phyloP scores from a whole-genome alignment of 148 eudicot genomes.

The Camellia sinensis region DNA sequence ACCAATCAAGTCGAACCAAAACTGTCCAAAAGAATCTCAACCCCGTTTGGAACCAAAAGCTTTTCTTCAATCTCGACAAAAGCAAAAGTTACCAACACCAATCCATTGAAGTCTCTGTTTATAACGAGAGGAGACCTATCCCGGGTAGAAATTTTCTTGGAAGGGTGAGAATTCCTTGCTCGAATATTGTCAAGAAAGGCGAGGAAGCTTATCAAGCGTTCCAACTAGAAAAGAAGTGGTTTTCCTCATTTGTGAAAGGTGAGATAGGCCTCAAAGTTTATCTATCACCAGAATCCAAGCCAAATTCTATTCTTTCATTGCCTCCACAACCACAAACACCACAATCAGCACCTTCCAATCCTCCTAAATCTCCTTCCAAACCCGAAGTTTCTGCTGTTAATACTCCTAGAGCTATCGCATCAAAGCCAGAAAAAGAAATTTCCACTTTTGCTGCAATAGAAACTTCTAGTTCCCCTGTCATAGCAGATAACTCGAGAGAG shows the following conservation, averaged over 20 bases:
- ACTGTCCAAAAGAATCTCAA: constrained; percentile 26
- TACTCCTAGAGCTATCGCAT: constrained; percentile 8
- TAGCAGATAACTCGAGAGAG: background rate
- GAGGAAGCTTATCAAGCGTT: constrained; percentile 39
- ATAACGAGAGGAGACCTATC: constrained; percentile 27
- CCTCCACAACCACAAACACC: background rate
- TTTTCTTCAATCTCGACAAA: constrained; percentile 26
- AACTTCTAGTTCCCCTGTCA: background rate
- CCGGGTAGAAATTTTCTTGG: constrained; percentile 34
- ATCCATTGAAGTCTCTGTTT: constrained; percentile 29
- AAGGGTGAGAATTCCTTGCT: constrained; percentile 38
- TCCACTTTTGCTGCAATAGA: background rate
- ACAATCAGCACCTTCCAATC: background rate
- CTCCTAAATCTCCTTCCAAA: background rate
- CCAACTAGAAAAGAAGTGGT: constrained; percentile 33
- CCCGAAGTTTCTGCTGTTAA: constrained; percentile 1
- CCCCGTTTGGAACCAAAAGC: constrained; percentile 39
- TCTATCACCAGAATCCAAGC: constrained; percentile 11
- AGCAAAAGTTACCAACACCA: constrained; percentile 24
- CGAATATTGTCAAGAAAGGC: constrained; percentile 34
- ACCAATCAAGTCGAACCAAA: constrained; percentile 34
- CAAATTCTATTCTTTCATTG: background rate
- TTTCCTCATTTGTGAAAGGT: constrained; percentile 30
- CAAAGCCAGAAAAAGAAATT: constrained; percentile 10
- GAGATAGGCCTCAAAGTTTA: constrained; percentile 38